A percentile compares a stretch with the other conserved stretches of the same genome.
These are phyloP conservation scores for Amanita polypyramis DNA, from an alignment of 768 basidiomycete species.

Conservation along the genomic window DNA sequence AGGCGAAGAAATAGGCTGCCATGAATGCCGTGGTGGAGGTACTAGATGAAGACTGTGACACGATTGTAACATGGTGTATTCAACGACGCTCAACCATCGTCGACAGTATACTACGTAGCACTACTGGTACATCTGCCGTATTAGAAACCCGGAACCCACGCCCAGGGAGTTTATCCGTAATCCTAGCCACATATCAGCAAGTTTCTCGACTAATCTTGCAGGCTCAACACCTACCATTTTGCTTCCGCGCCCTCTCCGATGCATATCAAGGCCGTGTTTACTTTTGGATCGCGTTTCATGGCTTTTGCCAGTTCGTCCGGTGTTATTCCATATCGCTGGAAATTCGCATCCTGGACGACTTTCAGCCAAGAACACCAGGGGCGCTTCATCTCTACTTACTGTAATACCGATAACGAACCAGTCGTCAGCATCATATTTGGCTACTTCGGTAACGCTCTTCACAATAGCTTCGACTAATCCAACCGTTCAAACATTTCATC, in stretches of 20 bases:
- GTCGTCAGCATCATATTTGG: conserved; percentile 59
- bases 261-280: conserved; percentile 56
- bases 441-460: conserved; percentile 51
- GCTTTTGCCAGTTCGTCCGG: conserved; percentile 44
- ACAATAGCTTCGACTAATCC: conserved; percentile 50
- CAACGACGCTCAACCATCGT: conserved; percentile 38
- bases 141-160: conserved; percentile 49
- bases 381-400: conserved; percentile 15
- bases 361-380: background rate
- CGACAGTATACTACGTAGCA: conserved; percentile 50
- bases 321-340: conserved; percentile 50
- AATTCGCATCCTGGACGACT: conserved; percentile 45
- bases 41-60: background rate
- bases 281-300: conserved; percentile 53
- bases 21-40: conserved; percentile 23
- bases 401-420: conserved; percentile 67
- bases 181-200: conserved; percentile 25
- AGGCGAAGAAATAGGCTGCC: conserved; percentile 89
- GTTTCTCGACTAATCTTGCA: background rate
- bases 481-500: conserved; percentile 1
- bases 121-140: conserved; percentile 54
- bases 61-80: conserved; percentile 11
- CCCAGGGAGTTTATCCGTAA: conserved; percentile 50
- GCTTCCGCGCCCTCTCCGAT: conserved; percentile 63
- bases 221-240: conserved; percentile 33